Percentiles rank a stretch among this genome's conserved stretches.
Evolutionary conservation across 257 asterid genomes (phyloP).

Genomic region (Primulina huaijiensis): DNA sequence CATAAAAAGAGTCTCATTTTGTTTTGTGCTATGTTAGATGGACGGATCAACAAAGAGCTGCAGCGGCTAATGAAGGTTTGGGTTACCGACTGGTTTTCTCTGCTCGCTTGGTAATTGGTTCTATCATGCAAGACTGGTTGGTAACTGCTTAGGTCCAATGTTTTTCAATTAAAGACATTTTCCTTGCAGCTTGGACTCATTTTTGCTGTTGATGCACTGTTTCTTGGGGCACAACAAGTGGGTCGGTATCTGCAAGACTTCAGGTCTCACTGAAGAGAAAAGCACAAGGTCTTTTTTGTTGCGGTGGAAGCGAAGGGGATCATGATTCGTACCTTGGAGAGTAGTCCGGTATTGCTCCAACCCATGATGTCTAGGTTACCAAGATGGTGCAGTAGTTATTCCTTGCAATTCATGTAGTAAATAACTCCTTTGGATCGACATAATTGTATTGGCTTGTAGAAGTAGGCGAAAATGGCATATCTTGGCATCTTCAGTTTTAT

Average conservation of each 20-base stretch:
- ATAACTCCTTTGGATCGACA: conserved; percentile 5
- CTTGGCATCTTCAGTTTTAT: background rate
- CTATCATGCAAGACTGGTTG: conserved; percentile 5
- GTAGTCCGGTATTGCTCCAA: background rate
- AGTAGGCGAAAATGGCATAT: background rate
- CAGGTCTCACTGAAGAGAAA: conserved; percentile 46
- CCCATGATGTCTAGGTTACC: background rate
- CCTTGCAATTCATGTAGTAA: background rate
- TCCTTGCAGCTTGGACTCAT: conserved; percentile 60
- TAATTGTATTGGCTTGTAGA: conserved; percentile 6
- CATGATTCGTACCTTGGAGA: background rate
- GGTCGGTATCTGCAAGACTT: conserved; percentile 68
- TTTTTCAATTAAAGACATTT: conserved; percentile 1
- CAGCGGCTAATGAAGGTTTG: conserved; percentile 93
- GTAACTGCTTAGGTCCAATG: background rate
- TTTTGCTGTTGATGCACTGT: conserved; percentile 68
- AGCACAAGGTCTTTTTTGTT: background rate
- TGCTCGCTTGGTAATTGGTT: conserved; percentile 71
- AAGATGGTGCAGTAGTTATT: background rate
- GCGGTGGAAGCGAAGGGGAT: conserved; percentile 11
- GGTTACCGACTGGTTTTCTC: conserved; percentile 74
- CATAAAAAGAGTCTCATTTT: background rate
- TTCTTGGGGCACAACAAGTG: conserved; percentile 71
- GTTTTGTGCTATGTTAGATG: conserved; percentile 46
- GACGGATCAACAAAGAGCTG: conserved; percentile 96